phyloP scores from a whole-genome alignment of 2,329 filamentous ascomycete species.

The Trichocomaceae sp. region DNA sequence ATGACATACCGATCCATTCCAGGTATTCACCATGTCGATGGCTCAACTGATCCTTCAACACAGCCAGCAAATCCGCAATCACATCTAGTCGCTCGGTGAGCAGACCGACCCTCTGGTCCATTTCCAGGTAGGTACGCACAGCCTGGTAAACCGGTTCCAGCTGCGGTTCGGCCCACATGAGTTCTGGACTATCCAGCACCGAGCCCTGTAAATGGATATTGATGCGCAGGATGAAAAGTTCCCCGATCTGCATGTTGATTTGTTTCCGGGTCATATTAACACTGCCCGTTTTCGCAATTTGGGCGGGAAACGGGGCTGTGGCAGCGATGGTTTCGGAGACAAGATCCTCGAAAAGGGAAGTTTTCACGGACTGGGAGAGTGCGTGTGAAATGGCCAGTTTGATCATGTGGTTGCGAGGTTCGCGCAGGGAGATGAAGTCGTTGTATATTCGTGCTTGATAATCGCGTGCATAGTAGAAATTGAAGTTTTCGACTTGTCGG shows the following conservation, averaged over 20 bases:
- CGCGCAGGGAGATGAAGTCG: conserved; percentile 91
- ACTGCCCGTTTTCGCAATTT: conserved; percentile 87
- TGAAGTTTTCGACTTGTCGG: conserved; percentile 94
- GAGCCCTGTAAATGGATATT: conserved; percentile 97
- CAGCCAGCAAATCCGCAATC: conserved; percentile 85
- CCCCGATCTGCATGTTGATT: conserved; percentile 99
- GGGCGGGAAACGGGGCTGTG: conserved; percentile 85
- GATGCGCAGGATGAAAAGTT: conserved; percentile 94
- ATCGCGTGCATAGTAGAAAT: conserved; percentile 97
- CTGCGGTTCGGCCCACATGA: conserved; percentile 98
- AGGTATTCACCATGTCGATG: conserved; percentile 86
- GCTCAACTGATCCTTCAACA: conserved; percentile 90
- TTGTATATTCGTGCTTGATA: conserved; percentile 99
- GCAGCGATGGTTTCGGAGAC: conserved; percentile 89
- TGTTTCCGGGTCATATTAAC: conserved; percentile 80
- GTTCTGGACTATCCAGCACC: conserved; percentile 89
- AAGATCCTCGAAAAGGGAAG: conserved; percentile 90
- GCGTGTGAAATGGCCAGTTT: conserved; percentile 96
- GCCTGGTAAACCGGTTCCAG: conserved; percentile 95
- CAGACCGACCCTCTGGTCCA: conserved; percentile 88
- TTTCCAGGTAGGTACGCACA: conserved; percentile 90
- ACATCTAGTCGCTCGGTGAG: conserved; percentile 87
- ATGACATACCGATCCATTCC: conserved; percentile 73
- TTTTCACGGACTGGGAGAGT: conserved; percentile 93
- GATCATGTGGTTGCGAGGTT: conserved; percentile 96